Conservation (phyloP, 129 eudicot genomes). For the Daucus carota region DH1_v3.0 NC_030381.2:31514501-31515000, state of each 20-base stretch:
- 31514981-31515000: constrained; percentile 85
- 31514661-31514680: constrained; percentile 66
- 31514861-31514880: constrained; percentile 41
- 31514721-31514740: constrained; percentile 74
- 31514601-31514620: constrained; percentile 84
- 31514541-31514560: constrained; percentile 71
- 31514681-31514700: constrained; percentile 81
- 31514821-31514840: constrained; percentile 71
- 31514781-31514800: constrained; percentile 94
- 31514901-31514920: constrained; percentile 77
- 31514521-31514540: constrained; percentile 69
- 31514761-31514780: constrained; percentile 85
- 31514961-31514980: constrained; percentile 92
- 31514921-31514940: constrained; percentile 81
- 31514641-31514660: constrained; percentile 65
- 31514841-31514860: constrained; percentile 74
- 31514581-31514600: constrained; percentile 79
- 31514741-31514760: constrained; percentile 93
- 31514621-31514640: constrained; percentile 83
- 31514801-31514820: constrained; percentile 78
- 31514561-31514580: constrained; percentile 65
- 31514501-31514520: constrained; percentile 36
- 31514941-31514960: constrained; percentile 86
- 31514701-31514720: constrained; percentile 71
- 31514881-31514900: constrained; percentile 80